These are phyloP conservation scores for Rhododendron mucronatum DNA, from an alignment of 148 eudicot species.

Conservation along the genomic window DNA sequence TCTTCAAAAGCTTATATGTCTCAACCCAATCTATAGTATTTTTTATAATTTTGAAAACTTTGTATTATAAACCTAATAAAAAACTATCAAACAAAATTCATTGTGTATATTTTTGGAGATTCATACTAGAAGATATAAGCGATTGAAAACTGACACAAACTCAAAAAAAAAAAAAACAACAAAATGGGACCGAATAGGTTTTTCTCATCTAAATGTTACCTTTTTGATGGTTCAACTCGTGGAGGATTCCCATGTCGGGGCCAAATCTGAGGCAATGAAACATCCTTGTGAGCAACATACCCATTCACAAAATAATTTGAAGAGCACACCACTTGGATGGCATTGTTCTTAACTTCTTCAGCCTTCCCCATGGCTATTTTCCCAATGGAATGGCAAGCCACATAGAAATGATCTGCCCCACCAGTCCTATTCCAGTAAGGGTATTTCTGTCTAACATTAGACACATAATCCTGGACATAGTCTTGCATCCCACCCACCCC, in stretches of 20 bases:
- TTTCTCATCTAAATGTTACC: constrained; percentile 28
- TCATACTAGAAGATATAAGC: too few species aligned
- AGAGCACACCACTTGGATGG: constrained; percentile 85
- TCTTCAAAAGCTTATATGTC: too few species aligned
- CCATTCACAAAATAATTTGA: constrained; percentile 72
- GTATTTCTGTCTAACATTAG: constrained; percentile 30
- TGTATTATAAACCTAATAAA: too few species aligned
- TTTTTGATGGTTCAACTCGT: constrained; percentile 36
- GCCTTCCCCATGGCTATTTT: constrained; percentile 73
- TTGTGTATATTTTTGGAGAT: too few species aligned
- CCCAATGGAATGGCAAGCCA: constrained; percentile 87
- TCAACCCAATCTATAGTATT: too few species aligned
- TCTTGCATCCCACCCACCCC: constrained; percentile 59
- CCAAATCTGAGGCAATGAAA: constrained; percentile 90
- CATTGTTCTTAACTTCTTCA: constrained; percentile 47
- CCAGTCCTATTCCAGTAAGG: constrained; percentile 79
- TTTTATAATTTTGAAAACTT: too few species aligned
- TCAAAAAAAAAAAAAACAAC: too few species aligned
- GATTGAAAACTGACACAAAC: too few species aligned
- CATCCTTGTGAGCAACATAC: constrained; percentile 83
- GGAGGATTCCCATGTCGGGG: constrained; percentile 60
- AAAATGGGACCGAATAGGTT: too few species aligned
- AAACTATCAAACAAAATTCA: too few species aligned
- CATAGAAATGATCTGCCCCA: constrained; percentile 89
- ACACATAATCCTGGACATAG: constrained; percentile 46